Conservation (phyloP, 2,329 filamentous ascomycete species). For the Fusarium floridanum region DNA sequence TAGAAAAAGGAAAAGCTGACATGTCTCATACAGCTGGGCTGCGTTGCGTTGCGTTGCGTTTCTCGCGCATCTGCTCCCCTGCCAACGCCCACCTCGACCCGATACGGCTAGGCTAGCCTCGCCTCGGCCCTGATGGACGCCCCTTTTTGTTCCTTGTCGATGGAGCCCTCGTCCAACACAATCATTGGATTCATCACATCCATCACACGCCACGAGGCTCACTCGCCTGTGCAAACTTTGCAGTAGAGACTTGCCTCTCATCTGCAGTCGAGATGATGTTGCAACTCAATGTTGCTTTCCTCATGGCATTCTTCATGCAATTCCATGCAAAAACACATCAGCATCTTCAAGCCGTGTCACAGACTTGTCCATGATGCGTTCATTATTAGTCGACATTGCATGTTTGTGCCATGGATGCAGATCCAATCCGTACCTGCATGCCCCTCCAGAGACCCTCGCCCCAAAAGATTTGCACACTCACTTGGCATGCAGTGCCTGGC, state of each 20-base stretch:
- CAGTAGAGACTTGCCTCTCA: not conserved
- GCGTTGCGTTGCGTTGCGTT: not conserved
- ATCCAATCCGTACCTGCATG: slow-evolving; percentile 30
- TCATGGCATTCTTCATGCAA: not conserved
- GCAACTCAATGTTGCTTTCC: not conserved
- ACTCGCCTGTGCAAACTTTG: not conserved
- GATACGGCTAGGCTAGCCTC: slow-evolving; percentile 25
- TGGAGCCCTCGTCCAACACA: slow-evolving; percentile 14
- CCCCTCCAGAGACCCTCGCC: not conserved
- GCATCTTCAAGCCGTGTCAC: not conserved
- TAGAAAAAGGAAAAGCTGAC: not conserved
- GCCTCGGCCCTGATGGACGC: slow-evolving; percentile 4
- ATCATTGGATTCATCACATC: slow-evolving; percentile 14
- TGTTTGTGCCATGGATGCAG: slow-evolving; percentile 7
- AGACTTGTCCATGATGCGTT: not conserved
- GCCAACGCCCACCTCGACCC: slow-evolving; percentile 25
- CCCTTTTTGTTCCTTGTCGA: slow-evolving; percentile 25
- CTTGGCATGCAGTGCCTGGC: slow-evolving; percentile 6
- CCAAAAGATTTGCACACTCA: slow-evolving; percentile 20
- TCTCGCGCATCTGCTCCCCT: slow-evolving; percentile 19
- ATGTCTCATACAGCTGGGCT: slow-evolving; percentile 8
- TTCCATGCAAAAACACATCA: not conserved
- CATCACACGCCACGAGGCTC: slow-evolving; percentile 25
- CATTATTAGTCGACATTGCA: slow-evolving; percentile 3
- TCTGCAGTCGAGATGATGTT: not conserved